Evolutionary conservation across 495 filamentous ascomycete genomes (phyloP).

Genomic region (Penicillium samsonianum): DNA sequence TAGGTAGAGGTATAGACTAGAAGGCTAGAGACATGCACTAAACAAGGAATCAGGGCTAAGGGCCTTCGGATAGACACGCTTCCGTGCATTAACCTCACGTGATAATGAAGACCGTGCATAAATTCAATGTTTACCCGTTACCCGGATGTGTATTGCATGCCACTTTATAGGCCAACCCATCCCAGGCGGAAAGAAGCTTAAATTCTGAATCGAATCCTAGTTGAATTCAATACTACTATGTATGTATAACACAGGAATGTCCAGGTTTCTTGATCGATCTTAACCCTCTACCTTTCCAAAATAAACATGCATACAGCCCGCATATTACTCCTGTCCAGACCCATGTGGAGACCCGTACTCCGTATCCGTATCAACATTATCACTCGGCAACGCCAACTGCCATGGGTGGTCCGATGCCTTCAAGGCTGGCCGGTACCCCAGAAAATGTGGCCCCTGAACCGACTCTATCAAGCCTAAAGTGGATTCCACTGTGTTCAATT

Average conservation of each 20-base stretch:
- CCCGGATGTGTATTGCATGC: slow-evolving; percentile 4
- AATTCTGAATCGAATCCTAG: not conserved
- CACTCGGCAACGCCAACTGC: slow-evolving; percentile 8
- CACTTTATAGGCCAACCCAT: not conserved
- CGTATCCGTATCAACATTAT: slow-evolving; percentile 13
- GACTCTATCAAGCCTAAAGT: slow-evolving; percentile 8
- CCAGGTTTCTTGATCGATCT: not conserved
- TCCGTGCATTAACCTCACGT: slow-evolving; percentile 1
- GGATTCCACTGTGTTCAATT: slow-evolving; percentile 5
- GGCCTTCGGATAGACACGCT: slow-evolving; percentile 20
- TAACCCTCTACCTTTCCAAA: not conserved
- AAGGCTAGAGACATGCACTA: not conserved
- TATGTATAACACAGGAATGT: not conserved
- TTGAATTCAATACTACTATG: not conserved
- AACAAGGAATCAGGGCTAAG: slow-evolving; percentile 24
- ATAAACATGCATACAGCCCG: not conserved
- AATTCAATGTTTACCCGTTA: not conserved
- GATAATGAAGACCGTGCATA: not conserved
- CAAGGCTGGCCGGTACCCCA: not conserved
- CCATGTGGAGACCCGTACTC: not conserved
- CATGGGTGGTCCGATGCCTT: slow-evolving; percentile 10
- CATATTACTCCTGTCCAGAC: not conserved
- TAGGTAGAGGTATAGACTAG: too few species aligned
- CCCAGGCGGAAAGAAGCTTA: not conserved
- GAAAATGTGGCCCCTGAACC: slow-evolving; percentile 8